Conservation (phyloP, 148 eudicot species). For the Silene latifolia region DNA sequence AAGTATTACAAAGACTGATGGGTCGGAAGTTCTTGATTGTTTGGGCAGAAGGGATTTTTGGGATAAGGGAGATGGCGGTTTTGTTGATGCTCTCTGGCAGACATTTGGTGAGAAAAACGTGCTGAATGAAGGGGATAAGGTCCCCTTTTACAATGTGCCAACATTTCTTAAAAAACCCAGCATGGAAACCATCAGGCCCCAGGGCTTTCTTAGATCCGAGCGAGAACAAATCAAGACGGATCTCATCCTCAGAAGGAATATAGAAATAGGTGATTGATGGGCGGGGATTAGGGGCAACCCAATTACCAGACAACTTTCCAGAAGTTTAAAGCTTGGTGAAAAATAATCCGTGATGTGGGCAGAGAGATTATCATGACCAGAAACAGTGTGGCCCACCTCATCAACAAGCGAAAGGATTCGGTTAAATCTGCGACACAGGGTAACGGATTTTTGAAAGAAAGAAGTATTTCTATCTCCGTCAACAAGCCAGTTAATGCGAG, state of each 20-base stretch:
- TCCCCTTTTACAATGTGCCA: background rate
- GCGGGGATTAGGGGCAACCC: no score
- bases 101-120: background rate
- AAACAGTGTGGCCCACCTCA: background rate
- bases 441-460: background rate
- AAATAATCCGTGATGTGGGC: no score
- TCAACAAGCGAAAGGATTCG: background rate
- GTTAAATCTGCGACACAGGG: background rate
- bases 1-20: no score
- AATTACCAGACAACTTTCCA: background rate
- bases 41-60: background rate
- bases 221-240: background rate
- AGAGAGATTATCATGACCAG: no score
- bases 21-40: background rate
- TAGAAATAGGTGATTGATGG: no score
- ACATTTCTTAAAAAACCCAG: no score
- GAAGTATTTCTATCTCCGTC: slow-evolving; percentile 1
- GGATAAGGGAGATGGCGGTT: background rate
- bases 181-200: background rate
- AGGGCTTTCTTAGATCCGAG: background rate
- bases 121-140: background rate
- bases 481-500: no score
- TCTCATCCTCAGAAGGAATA: background rate
- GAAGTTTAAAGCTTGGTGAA: background rate
- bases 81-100: background rate